Evolutionary conservation across 1,139 yeast species (phyloP), one percentile per base, ranked within the genome.

Genomic region (Sugiyamaella novakii): DNA sequence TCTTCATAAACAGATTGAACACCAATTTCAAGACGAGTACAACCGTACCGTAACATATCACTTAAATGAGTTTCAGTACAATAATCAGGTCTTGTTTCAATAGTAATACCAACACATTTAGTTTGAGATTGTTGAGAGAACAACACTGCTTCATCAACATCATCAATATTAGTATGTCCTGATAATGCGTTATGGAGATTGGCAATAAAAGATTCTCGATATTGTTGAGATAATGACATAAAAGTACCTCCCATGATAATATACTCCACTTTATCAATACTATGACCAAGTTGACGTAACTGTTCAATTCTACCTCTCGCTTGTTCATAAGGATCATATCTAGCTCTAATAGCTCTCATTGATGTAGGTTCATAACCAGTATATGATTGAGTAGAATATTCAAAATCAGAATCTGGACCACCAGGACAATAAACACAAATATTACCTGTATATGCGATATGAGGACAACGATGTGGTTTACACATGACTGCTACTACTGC

Each of bases 401-500:
- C 99, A 64, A 92, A 92, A 71, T 92, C 99, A 1, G 95, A 85
- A 67, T 92, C 99, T 1, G 99, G 99, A 1, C 99, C 99, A 52
- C 99, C 99, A 3, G 99, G 99, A 72, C 99, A 92, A 67, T 92
- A 92, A 12, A 92, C 98, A 75, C 99, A 92, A 55, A 92, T 92
- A 64, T 92, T 92, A 53, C 99, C 99, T 0, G 99, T 92, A 67
- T 92, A 94, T 27, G 98, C 98, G 63, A 92, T 94, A 68, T 92
- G 99, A 27, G 99, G 99, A 71, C 99, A 92, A 72, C 99, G 79
- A 69, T 92, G 98, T 2, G 98, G 98, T 68, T 92, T 94, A 73
- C 98, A 92, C 98, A 94, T 92, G 30, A 94, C 98, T 0, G 98
- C 98, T 44, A 92, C 98, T 18, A 92, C 98, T 5, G 98, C 98